phyloP scores from a whole-genome alignment of 768 basidiomycete species.

The Agrocybe praecox region DNA sequence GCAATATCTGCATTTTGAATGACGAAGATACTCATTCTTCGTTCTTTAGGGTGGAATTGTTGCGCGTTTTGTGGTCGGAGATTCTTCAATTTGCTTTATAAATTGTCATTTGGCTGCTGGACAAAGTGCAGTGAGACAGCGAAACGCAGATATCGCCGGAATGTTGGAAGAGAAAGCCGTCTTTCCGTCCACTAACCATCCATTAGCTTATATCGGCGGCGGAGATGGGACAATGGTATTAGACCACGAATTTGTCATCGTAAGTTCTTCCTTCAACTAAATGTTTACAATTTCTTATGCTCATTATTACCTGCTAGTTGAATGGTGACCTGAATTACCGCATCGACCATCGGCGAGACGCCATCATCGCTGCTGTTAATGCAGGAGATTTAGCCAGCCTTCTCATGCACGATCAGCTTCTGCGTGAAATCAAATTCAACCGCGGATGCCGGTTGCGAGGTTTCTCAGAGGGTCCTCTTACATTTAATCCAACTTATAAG shows the following conservation, averaged over 20 bases:
- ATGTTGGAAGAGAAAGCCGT: slow-evolving; percentile 83
- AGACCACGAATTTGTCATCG: slow-evolving; percentile 94
- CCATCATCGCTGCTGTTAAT: slow-evolving; percentile 72
- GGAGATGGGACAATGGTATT: slow-evolving; percentile 92
- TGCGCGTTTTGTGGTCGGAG: slow-evolving; percentile 87
- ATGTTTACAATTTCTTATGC: neutral
- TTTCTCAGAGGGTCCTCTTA: slow-evolving; percentile 82
- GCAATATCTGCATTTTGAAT: neutral
- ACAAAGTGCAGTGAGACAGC: slow-evolving; percentile 76
- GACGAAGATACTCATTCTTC: slow-evolving; percentile 1
- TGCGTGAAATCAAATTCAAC: slow-evolving; percentile 87
- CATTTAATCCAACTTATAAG: slow-evolving; percentile 92
- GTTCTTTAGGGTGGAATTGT: slow-evolving; percentile 79
- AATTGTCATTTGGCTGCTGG: slow-evolving; percentile 99
- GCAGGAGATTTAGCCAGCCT: slow-evolving; percentile 66
- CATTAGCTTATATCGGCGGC: slow-evolving; percentile 79
- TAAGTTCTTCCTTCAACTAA: slow-evolving; percentile 37
- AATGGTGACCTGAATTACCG: slow-evolving; percentile 98
- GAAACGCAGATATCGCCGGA: slow-evolving; percentile 86
- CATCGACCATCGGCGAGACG: slow-evolving; percentile 89
- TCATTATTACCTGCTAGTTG: slow-evolving; percentile 44
- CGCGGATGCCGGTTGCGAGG: slow-evolving; percentile 83
- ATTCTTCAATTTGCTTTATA: slow-evolving; percentile 92
- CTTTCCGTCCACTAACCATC: slow-evolving; percentile 58
- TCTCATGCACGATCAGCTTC: slow-evolving; percentile 81